Percentiles rank a stretch among this genome's conserved stretches.
phyloP scores from a whole-genome alignment of 768 basidiomycete genomes.

The Trametes punicea region DNA sequence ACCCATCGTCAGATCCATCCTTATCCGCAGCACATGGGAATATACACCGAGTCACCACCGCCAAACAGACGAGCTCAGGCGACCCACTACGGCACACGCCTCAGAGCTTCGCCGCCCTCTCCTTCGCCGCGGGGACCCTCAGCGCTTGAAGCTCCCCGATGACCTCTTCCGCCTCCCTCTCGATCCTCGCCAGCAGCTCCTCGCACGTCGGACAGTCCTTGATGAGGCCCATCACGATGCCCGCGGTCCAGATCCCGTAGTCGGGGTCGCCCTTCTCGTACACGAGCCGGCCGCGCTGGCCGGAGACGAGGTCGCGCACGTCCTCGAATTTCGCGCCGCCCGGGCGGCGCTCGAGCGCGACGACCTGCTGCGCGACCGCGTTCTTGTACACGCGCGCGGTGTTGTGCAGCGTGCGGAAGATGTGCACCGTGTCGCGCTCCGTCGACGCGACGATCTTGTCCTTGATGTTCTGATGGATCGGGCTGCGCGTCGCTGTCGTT shows the following conservation, averaged over 20 bases:
- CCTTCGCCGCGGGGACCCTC: slow-evolving; percentile 11
- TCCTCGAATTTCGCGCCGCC: slow-evolving; percentile 90
- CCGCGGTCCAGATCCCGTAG: slow-evolving; percentile 82
- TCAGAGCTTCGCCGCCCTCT: slow-evolving; percentile 29
- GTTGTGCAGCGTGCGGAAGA: slow-evolving; percentile 84
- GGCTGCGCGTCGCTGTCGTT: slow-evolving; percentile 36
- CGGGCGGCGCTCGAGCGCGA: slow-evolving; percentile 73
- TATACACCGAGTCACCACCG: neutral
- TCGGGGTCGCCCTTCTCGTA: slow-evolving; percentile 86
- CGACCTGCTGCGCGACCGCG: slow-evolving; percentile 77
- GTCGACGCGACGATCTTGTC: slow-evolving; percentile 80
- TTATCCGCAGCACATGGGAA: no score
- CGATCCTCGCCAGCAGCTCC: slow-evolving; percentile 63
- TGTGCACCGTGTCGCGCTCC: slow-evolving; percentile 84
- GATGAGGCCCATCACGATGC: slow-evolving; percentile 66
- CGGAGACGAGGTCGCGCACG: slow-evolving; percentile 71
- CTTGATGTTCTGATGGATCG: slow-evolving; percentile 89
- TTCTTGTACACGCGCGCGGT: slow-evolving; percentile 88
- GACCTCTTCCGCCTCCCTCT: slow-evolving; percentile 69
- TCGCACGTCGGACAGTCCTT: slow-evolving; percentile 83
- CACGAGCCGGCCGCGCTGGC: slow-evolving; percentile 64
- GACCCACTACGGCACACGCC: neutral
- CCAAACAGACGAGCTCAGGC: neutral
- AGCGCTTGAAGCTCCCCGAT: slow-evolving; percentile 46
- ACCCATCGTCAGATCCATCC: neutral